Conservation (phyloP, 2,329 filamentous ascomycete species). For the Chrysoporthe austroafricana region DNA sequence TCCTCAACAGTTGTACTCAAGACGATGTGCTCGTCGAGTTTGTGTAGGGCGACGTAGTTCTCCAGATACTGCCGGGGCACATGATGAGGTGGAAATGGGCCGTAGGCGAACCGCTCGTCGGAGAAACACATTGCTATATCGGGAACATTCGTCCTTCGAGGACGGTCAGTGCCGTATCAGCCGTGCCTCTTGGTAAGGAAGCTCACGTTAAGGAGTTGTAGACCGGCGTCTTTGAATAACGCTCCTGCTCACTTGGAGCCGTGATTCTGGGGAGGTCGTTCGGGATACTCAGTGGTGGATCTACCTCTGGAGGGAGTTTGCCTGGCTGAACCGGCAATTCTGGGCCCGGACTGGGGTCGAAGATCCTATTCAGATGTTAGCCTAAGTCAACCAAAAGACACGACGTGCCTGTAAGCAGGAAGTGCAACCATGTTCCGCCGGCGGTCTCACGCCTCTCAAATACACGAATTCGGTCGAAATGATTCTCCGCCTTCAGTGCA, state of each 20-base stretch:
- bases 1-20: constrained; percentile 59
- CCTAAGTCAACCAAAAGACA: not conserved
- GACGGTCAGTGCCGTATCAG: not conserved
- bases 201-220: constrained; percentile 56
- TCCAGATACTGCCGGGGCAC: constrained; percentile 60
- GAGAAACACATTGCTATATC: constrained; percentile 61
- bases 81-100: constrained; percentile 59
- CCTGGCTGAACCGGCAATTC: constrained; percentile 46
- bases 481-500: constrained; percentile 49
- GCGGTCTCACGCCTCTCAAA: constrained; percentile 48
- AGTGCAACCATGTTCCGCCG: constrained; percentile 49
- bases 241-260: constrained; percentile 47
- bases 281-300: constrained; percentile 51
- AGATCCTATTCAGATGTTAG: constrained; percentile 47
- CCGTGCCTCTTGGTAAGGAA: not conserved
- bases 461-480: constrained; percentile 46
- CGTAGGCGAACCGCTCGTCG: constrained; percentile 56
- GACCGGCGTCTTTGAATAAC: constrained; percentile 53
- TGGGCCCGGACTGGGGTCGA: constrained; percentile 48
- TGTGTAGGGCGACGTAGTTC: constrained; percentile 56
- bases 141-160: constrained; percentile 57
- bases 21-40: constrained; percentile 49
- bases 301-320: constrained; percentile 47
- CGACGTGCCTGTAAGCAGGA: not conserved
- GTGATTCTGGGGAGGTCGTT: constrained; percentile 44